Conservation (phyloP, 2,329 filamentous ascomycete species). For the Metarhizium robertsii region DNA sequence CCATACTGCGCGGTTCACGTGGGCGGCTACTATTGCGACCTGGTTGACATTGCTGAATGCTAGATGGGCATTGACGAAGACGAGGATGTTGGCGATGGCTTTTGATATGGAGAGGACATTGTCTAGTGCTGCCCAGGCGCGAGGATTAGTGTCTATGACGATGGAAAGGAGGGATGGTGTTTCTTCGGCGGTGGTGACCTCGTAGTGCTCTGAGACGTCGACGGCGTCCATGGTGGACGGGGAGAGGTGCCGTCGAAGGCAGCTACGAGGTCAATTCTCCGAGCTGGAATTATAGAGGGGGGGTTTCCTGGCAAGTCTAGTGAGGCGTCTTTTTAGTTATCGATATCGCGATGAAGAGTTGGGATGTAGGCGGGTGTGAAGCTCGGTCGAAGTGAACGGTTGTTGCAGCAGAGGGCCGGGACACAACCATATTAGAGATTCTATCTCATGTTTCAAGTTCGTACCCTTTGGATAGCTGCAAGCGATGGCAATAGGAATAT, state of each 20-base stretch:
- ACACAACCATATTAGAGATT: neutral
- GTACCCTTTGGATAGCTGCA: too few species aligned
- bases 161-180: slow-evolving; percentile 79
- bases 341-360: neutral
- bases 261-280: slow-evolving; percentile 23
- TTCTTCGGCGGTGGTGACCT: slow-evolving; percentile 43
- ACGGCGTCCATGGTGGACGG: slow-evolving; percentile 37
- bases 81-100: slow-evolving; percentile 78
- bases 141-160: slow-evolving; percentile 91
- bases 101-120: slow-evolving; percentile 69
- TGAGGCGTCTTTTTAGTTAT: neutral
- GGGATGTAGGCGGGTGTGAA: neutral
- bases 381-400: neutral
- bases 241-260: slow-evolving; percentile 11
- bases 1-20: slow-evolving; percentile 78
- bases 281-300: neutral
- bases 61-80: slow-evolving; percentile 95
- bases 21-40: slow-evolving; percentile 83
- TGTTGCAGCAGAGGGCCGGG: neutral
- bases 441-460: neutral
- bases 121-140: slow-evolving; percentile 78
- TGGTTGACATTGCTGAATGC: slow-evolving; percentile 91
- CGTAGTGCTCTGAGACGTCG: slow-evolving; percentile 53
- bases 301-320: neutral
- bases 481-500: too few species aligned